Evolutionary conservation across 345 rosid genomes (phyloP).

Genomic region (Sisymbrium irio): DNA sequence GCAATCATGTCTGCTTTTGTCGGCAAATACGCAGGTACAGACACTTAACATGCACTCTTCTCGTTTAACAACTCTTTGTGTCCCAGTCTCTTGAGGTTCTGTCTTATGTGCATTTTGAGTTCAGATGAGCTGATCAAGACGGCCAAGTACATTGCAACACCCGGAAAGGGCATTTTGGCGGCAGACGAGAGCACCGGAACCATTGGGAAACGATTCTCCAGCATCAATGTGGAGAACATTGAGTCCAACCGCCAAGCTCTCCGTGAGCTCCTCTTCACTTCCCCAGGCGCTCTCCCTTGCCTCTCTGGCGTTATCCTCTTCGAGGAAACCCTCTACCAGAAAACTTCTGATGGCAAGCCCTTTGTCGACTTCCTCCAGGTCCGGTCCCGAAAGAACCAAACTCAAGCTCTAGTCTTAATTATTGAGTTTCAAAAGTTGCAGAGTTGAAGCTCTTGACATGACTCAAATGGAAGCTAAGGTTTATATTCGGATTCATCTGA

Average conservation of each 20-base stretch:
- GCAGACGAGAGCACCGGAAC: constrained; percentile 99
- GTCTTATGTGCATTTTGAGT: constrained; percentile 14
- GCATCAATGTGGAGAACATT: constrained; percentile 88
- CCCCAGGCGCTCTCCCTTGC: constrained; percentile 59
- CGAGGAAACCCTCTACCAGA: constrained; percentile 95
- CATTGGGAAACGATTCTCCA: constrained; percentile 84
- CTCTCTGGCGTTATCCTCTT: constrained; percentile 95
- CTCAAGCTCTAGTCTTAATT: background rate
- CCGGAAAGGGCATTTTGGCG: constrained; percentile 91
- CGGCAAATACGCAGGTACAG: constrained; percentile 82
- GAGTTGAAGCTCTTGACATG: constrained; percentile 7
- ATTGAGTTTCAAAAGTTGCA: constrained; percentile 7
- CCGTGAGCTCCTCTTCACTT: constrained; percentile 89
- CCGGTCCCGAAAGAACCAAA: background rate
- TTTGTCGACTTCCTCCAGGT: constrained; percentile 71
- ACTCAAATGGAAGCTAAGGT: background rate
- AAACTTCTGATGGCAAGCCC: constrained; percentile 66
- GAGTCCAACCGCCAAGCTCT: constrained; percentile 96
- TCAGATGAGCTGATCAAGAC: constrained; percentile 88
- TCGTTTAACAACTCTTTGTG: background rate
- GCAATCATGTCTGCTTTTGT: constrained; percentile 81
- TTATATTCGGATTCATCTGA: background rate
- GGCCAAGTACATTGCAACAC: constrained; percentile 89
- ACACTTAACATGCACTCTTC: background rate
- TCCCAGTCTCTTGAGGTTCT: constrained; percentile 8